Percentiles rank a stretch among this genome's conserved stretches.
phyloP scores from a whole-genome alignment of 2,329 filamentous ascomycete species.

The Colletotrichum cordylinicola region DNA sequence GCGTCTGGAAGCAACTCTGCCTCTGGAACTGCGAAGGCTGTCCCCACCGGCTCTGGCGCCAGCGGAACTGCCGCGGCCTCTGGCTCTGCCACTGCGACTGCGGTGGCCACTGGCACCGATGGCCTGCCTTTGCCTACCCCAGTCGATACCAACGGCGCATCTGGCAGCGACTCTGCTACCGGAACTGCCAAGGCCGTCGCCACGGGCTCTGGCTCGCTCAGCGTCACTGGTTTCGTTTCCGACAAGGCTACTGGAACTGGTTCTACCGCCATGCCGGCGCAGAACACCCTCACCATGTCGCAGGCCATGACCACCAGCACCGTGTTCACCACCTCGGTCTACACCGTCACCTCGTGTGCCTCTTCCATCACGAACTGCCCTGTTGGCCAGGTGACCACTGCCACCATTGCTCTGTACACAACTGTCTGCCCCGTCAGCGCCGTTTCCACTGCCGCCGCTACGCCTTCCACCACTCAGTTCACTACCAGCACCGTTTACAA shows the following conservation, averaged over 20 bases:
- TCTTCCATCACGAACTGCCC: constrained; percentile 37
- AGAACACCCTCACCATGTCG: neutral
- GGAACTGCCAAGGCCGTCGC: neutral
- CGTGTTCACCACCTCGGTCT: constrained; percentile 37
- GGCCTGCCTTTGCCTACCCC: neutral
- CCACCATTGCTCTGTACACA: constrained; percentile 38
- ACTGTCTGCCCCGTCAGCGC: constrained; percentile 47
- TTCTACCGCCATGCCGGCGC: neutral
- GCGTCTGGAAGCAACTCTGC: neutral
- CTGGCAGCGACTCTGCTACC: neutral
- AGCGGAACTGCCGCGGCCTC: neutral
- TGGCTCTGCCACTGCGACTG: neutral
- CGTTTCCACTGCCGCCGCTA: neutral
- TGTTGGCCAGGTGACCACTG: constrained; percentile 41
- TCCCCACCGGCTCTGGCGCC: neutral
- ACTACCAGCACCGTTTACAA: constrained; percentile 44
- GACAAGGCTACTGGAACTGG: constrained; percentile 13
- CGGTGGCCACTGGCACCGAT: neutral
- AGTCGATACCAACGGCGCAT: neutral
- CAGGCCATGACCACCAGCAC: constrained; percentile 30
- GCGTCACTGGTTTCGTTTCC: neutral
- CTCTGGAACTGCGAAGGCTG: neutral
- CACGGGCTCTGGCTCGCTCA: neutral
- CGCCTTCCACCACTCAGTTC: constrained; percentile 10
- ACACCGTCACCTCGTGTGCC: constrained; percentile 51